A percentile compares a stretch with the other conserved stretches of the same genome.
Conservation (phyloP, 202 grass and related monocot species). For the Brachypodium distachyon region DNA sequence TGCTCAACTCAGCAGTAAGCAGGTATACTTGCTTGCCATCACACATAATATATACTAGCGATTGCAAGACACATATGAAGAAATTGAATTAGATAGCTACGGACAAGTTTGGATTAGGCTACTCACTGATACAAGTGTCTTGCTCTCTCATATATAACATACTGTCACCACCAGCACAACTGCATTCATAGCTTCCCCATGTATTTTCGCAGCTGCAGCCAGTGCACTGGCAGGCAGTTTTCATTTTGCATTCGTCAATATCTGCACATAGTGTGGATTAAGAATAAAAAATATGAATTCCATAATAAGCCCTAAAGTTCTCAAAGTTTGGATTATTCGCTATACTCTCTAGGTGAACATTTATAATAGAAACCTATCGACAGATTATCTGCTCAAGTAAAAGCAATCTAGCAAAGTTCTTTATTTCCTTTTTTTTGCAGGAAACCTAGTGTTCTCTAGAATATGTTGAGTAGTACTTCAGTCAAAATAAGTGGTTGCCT, state of each 20-base stretch:
- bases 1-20: background rate
- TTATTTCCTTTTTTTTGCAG: too few species aligned
- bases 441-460: background rate
- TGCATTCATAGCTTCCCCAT: constrained; percentile 33
- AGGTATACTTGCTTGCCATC: background rate
- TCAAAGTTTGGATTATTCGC: background rate
- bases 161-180: constrained; percentile 47
- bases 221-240: constrained; percentile 60
- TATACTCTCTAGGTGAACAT: background rate
- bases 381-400: background rate
- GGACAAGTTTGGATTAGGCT: background rate
- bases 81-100: constrained; percentile 7
- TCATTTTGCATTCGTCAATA: constrained; percentile 79
- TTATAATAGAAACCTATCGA: background rate
- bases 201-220: constrained; percentile 77
- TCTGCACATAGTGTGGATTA: constrained; percentile 40
- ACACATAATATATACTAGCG: background rate
- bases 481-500: background rate
- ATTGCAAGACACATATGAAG: constrained; percentile 5
- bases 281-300: constrained; percentile 10
- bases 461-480: background rate
- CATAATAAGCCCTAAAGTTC: background rate
- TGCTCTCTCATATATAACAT: constrained; percentile 89
- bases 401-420: background rate
- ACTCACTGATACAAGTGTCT: constrained; percentile 91